Evolutionary conservation across 2,329 filamentous ascomycete species (phyloP), one percentile per base, ranked within the genome.

Genomic region (Cladosporium sp.): DNA sequence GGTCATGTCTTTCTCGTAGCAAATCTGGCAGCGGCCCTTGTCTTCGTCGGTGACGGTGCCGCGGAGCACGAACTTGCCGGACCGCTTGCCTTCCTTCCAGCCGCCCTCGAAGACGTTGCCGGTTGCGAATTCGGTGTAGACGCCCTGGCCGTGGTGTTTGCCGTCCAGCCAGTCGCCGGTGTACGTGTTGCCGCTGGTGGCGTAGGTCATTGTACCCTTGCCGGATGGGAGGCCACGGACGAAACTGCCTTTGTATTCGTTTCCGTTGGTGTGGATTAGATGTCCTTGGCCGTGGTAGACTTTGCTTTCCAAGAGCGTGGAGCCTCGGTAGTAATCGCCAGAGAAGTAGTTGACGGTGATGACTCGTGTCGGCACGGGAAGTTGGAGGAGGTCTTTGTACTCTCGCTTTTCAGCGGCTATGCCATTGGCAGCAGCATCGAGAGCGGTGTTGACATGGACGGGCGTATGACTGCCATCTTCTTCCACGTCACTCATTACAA

Each of bases 41-140:
- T 82, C 78, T 51, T 84, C 80, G 49, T 84, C 80, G 2, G 80
- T 81, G 20, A 80, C 76, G 58, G 80, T 78, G 74, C 80, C 84
- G 56, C 78, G 76, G 50, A 80, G 83, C 32, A 80, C 75, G n/a
- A 82, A 82, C 56, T 80, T 78, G 47, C 81, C 82, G 56, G 79
- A 77, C 36, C 78, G 76, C 64, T 80, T 80, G 56, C 80, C 80
- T 50, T 80, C 73, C 57, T 77, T 74, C 71, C 80, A 85, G 17
- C 78, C 79, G 20, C 82, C 82, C 12, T 78, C 76, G 56, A 81
- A 84, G 37, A 78, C 79, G 61, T 84, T 83, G 41, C 79, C 79
- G 0, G 78, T 82, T 41, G 74, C 70, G 27, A 71, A 71, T 57
- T 83, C 78, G 27, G 79, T 69, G 52, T 78, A 79, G 1, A 74